Base-by-base conservation (phyloP, 73 alveolate genomes). In the Diophrys appendiculata region DNA sequence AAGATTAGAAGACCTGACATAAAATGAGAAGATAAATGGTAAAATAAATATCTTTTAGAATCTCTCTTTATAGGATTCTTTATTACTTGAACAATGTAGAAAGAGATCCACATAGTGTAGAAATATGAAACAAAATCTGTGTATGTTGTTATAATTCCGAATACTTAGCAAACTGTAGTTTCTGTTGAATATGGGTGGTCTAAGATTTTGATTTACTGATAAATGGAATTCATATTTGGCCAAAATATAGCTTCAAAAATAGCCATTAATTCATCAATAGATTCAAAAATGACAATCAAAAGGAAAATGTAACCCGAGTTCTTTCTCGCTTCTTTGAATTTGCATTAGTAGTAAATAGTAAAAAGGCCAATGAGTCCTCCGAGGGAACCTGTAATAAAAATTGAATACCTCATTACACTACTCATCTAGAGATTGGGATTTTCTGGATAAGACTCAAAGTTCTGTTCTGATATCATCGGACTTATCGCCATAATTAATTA, bases 61-160 rank as follows among this genome's bases (percentile, higher is more conserved):
- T 43, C 82, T 72, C 64, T 71, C 30, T 80, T 69, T 33, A 65
- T 80, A 1, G 89, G 89, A 82, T 80, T 77, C 31, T 80, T 80
- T 31, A 80, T 54, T 23, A 80, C 65, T 33, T 53, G 29, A 25
- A 68, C 77, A 14, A 80, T 65, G 23, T 68, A 77, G 29, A 56
- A 73, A 28, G 89, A 77, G 69, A 80, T 68, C 89, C 89, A 80
- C 26, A 80, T 65, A 14, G 89, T 77, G 65, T 80, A 80, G 72
- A 80, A 80, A 29, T 80, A 69, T 14, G 89, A 56, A 80, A 72
- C 72, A 67, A 68, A 80, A 33, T 80, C 89, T n/a, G 74, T 72
- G 54, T 54, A 82, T 18, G 32, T 54, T 34, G 72, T 29, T 8
- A 74, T 32, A 1, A 52, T 33, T 14, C 82, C 90, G 73, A 82